Base-by-base conservation (phyloP, 2,329 filamentous ascomycete genomes). In the Penicillium frequentans region DNA sequence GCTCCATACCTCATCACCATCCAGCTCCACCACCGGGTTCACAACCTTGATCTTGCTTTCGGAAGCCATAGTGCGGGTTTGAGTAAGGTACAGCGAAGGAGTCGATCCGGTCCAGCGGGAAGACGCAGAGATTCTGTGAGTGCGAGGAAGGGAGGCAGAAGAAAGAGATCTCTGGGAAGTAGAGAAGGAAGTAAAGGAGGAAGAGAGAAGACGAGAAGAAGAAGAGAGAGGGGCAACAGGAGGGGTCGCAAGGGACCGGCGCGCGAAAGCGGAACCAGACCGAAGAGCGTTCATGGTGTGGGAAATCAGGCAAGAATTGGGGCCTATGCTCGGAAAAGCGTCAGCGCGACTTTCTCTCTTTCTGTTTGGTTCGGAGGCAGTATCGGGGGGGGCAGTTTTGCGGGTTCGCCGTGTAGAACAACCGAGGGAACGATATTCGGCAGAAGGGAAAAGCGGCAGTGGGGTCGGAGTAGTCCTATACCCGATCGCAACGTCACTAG, bases 1-100 rank as follows among this genome's bases (percentile, higher is more conserved):
- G 21, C 21, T 59, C 59, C 72, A 58, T 74, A 77, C 76, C 74
- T 88, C 86, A 77, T 88, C 86, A 72, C 93, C 93, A 76, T 98
- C 93, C 71, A 98, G 86, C 83, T 98, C 95, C 77, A 99, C 95
- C 75, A 99, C 88, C 65, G 95, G 95, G 80, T 96, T 98, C 87
- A 96, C 93, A 83, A 99, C 95, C 86, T 96, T 95, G 85, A 98
- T 98, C 89, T 98, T 99, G 73, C 85, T 82, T 58, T 72, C 72
- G 59, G 73, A 70, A 54, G 78, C 72, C 75, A 81, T 81, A 54
- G 70, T 81, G 74, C 81, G 77, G 52, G 68, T 68, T 63, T 79
- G 76, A 55, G 59, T 65, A 52, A 65, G 72, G 56, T 65, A 63
- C 57, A 67, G 52, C 29, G 67, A 64, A 48, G 64, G 62, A 42